Base-by-base conservation (phyloP, 495 filamentous ascomycete species). In the Aspergillus haitiensis region DNA sequence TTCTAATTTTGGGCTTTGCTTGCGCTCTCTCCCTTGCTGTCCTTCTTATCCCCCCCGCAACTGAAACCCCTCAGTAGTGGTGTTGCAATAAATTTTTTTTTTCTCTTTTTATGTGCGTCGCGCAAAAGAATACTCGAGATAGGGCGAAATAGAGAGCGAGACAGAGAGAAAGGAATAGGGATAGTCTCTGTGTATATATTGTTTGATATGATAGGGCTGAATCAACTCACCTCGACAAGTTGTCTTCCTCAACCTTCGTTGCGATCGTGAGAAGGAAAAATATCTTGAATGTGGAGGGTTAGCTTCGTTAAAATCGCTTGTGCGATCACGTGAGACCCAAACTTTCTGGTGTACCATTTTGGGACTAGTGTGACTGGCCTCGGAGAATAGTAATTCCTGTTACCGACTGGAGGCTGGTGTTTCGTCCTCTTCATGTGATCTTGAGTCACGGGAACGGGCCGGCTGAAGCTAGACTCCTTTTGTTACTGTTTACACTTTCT, bases 191-290 rank as follows among this genome's bases (percentile, higher is more conserved):
- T 45, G 46, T 15, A 45, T 46, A 36, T 27, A 45, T 39, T 40
- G 37, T n/a, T 9, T 10, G 15, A 10, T 18, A 10, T n/a, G 1
- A 18, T 21, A 47, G 7, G 16, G 51, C 55, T 9, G 47, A 9
- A 31, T 37, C 27, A 50, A 57, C 79, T 74, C 61, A 82, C 81
- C 81, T 83, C 76, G 76, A 82, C 79, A 82, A 73, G 63, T 65
- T 82, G 79, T 82, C 79, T 80, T 82, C 79, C 79, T 82, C 72
- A 82, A 82, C 79, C 78, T 78, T 79, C 68, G 61, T 46, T 67
- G 65, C 71, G 67, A 69, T 73, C 66, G 72, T 73, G 63, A 6
- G 58, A 64, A 55, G 44, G 53, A 69, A 72, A 75, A 73, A 62
- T 72, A 62, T 61, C 51, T 58, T 59, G 59, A 59, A 48, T 60